Conservation (phyloP, 2,329 filamentous ascomycete species). For the Grosmannia penicillata region DNA sequence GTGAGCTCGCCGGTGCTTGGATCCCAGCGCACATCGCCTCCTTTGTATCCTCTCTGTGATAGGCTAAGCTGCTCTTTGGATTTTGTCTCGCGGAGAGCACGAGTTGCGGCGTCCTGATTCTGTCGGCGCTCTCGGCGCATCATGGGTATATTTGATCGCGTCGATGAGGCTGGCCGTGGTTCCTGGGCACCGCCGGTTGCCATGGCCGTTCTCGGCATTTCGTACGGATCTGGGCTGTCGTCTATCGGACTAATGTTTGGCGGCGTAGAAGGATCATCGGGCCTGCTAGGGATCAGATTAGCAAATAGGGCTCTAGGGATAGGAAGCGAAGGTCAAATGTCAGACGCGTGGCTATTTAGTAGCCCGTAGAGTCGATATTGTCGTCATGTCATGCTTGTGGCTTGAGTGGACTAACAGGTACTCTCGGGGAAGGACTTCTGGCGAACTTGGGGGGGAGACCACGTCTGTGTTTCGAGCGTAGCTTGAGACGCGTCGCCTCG, state of each 20-base stretch:
- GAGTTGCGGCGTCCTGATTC: constrained; percentile 23
- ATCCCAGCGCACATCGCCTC: constrained; percentile 42
- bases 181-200: constrained; percentile 8
- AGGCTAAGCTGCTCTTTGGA: constrained; percentile 19
- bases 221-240: constrained; percentile 9
- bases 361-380: no score
- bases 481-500: no score
- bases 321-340: no score
- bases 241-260: constrained; percentile 27
- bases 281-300: background rate
- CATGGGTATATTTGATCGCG: constrained; percentile 28
- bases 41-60: constrained; percentile 12
- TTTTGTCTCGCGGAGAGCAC: constrained; percentile 23
- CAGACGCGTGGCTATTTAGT: no score
- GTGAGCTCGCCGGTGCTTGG: constrained; percentile 52
- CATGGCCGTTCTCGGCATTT: background rate
- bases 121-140: constrained; percentile 36
- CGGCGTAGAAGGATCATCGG: background rate
- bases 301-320: no score
- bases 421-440: constrained; percentile 25
- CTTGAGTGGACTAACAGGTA: constrained; percentile 25
- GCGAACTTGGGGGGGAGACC: constrained; percentile 43
- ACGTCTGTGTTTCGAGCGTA: constrained; percentile 16
- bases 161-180: constrained; percentile 4
- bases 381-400: no score